Percentiles rank a stretch among this genome's conserved stretches.
phyloP scores from a whole-genome alignment of 2,329 filamentous ascomycete species.

The Diaporthe humulicola region DNA sequence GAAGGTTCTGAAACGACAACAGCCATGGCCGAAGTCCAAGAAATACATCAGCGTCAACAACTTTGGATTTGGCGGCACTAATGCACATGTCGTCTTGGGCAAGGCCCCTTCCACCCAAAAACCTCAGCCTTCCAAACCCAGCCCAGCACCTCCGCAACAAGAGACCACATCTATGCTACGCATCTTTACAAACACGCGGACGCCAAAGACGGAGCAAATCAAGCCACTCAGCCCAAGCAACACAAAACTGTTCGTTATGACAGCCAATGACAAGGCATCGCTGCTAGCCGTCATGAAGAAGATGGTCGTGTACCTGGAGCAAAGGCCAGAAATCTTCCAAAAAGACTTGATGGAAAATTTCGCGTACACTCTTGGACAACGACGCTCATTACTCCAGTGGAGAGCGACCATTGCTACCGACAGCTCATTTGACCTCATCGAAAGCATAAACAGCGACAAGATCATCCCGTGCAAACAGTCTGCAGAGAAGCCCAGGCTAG shows the following conservation, averaged over 20 bases:
- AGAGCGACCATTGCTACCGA: conserved; percentile 58
- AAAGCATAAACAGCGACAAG: conserved; percentile 56
- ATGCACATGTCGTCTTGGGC: conserved; percentile 58
- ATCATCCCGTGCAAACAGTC: conserved; percentile 16
- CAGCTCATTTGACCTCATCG: conserved; percentile 59
- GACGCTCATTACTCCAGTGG: conserved; percentile 34
- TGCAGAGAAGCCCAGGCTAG: conserved; percentile 26
- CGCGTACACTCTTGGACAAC: conserved; percentile 59
- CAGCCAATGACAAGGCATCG: conserved; percentile 55
- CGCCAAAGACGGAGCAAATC: conserved; percentile 41
- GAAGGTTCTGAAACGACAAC: conserved; percentile 58
- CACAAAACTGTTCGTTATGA: conserved; percentile 57
- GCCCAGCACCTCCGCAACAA: conserved; percentile 40
- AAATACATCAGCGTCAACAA: conserved; percentile 64
- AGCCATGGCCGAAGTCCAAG: conserved; percentile 62
- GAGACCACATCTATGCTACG: conserved; percentile 47
- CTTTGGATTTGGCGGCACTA: conserved; percentile 62
- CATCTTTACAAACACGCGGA: background rate
- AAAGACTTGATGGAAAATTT: conserved; percentile 59
- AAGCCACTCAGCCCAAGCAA: conserved; percentile 39
- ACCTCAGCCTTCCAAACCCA: conserved; percentile 41
- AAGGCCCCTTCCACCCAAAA: conserved; percentile 52
- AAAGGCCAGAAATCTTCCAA: conserved; percentile 58
- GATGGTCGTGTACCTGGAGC: conserved; percentile 56
- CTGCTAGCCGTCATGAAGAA: conserved; percentile 54